phyloP scores from a whole-genome alignment of 2,329 filamentous ascomycete genomes.

The Claviceps cyperi region DNA sequence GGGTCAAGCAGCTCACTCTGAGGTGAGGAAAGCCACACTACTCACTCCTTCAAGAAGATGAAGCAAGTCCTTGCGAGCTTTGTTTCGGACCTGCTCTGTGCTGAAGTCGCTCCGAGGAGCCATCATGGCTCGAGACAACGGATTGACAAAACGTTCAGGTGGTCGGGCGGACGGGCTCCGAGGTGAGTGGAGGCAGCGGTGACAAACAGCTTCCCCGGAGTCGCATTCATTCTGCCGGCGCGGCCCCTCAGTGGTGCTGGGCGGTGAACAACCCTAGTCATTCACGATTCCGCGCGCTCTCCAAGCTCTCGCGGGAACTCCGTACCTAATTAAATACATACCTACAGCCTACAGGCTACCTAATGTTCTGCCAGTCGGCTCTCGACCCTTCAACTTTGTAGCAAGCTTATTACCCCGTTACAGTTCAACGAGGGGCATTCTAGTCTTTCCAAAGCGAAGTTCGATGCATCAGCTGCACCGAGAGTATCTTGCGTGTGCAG shows the following conservation, averaged over 20 bases:
- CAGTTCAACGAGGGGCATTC: not conserved
- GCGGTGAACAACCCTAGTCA: conserved; percentile 3
- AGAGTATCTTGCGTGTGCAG: not conserved
- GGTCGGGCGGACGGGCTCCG: not conserved
- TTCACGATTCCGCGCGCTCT: not conserved
- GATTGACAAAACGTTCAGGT: not conserved
- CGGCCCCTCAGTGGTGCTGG: not conserved
- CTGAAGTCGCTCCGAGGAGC: conserved; percentile 58
- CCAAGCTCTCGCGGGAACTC: not conserved
- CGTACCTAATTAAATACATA: no score
- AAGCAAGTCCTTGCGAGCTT: conserved; percentile 77
- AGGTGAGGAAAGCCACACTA: conserved; percentile 18
- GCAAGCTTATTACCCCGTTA: not conserved
- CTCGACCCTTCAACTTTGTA: not conserved
- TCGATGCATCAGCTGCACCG: not conserved
- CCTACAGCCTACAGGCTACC: no score
- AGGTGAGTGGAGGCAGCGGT: conserved; percentile 4
- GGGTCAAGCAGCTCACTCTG: not conserved
- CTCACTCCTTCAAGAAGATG: conserved; percentile 89
- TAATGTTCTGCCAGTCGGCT: not conserved
- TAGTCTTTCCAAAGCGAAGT: no score
- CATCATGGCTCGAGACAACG: conserved; percentile 40
- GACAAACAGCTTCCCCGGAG: not conserved
- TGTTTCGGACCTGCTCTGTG: conserved; percentile 61
- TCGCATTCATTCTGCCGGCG: not conserved